Conservation (phyloP, 805 yeast species). For the Cyberlindnera americana region DNA sequence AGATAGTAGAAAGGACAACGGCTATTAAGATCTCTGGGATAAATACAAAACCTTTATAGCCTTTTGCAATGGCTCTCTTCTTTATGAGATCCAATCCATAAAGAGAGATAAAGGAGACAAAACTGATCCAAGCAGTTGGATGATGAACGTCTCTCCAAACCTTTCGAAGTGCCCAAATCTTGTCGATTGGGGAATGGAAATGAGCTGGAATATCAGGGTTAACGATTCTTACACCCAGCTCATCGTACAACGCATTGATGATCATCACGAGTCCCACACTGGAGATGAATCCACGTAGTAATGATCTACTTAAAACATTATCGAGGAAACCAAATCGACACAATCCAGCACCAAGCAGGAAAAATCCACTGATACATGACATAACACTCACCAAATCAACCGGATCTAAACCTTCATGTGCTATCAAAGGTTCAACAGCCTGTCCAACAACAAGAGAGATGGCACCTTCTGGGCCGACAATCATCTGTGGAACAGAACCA, state of each 20-base stretch:
- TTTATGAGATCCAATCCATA: constrained; percentile 42
- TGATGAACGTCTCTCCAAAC: constrained; percentile 48
- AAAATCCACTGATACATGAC: constrained; percentile 71
- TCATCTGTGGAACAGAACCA: constrained; percentile 85
- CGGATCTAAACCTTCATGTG: constrained; percentile 40
- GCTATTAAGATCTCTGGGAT: constrained; percentile 77
- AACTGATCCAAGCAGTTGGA: constrained; percentile 61
- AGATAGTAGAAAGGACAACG: constrained; percentile 61
- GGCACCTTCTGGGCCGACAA: constrained; percentile 92
- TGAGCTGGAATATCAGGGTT: constrained; percentile 44
- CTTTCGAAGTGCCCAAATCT: constrained; percentile 51
- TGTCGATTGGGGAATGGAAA: constrained; percentile 69
- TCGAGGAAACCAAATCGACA: constrained; percentile 85
- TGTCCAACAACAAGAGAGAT: constrained; percentile 81
- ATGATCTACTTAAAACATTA: constrained; percentile 70
- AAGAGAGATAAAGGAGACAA: constrained; percentile 45
- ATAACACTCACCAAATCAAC: constrained; percentile 63
- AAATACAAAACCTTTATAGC: constrained; percentile 46
- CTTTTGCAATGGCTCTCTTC: constrained; percentile 29
- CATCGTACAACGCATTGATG: constrained; percentile 67
- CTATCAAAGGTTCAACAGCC: constrained; percentile 55
- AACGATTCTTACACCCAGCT: constrained; percentile 60
- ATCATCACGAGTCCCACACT: constrained; percentile 86
- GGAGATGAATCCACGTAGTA: constrained; percentile 77
- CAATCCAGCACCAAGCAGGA: constrained; percentile 68